phyloP scores from a whole-genome alignment of 2,329 filamentous ascomycete genomes.

The Didymella exigua region DNA sequence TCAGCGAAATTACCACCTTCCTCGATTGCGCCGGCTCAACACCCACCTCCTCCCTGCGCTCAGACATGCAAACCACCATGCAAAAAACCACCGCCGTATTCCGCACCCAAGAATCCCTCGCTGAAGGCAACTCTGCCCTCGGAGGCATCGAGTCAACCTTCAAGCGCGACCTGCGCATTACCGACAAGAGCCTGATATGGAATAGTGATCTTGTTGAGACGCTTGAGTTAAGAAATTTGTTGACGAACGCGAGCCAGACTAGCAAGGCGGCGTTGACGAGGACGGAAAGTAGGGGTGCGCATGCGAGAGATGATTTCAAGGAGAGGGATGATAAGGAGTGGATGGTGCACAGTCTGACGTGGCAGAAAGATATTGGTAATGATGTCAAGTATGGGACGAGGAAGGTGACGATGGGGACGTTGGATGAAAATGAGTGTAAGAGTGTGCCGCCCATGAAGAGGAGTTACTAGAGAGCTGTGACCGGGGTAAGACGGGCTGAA shows the following conservation, averaged over 20 bases:
- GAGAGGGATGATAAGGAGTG: conserved; percentile 52
- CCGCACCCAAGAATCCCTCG: conserved; percentile 49
- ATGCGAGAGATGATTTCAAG: conserved; percentile 56
- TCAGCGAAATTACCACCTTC: conserved; percentile 46
- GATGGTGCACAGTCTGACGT: conserved; percentile 57
- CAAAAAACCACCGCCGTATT: conserved; percentile 55
- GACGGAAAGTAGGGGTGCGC: conserved; percentile 54
- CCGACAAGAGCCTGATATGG: conserved; percentile 56
- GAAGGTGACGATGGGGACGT: conserved; percentile 50
- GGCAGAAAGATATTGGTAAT: conserved; percentile 50
- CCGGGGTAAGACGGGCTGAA: no score
- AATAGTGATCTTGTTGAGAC: conserved; percentile 57
- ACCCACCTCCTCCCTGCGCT: conserved; percentile 47
- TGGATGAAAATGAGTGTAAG: conserved; percentile 54
- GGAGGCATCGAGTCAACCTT: conserved; percentile 47
- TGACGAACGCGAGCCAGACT: conserved; percentile 56
- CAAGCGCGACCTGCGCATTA: conserved; percentile 43
- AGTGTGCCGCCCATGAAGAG: conserved; percentile 47
- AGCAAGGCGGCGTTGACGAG: conserved; percentile 52
- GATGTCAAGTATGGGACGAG: conserved; percentile 52
- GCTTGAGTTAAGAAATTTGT: conserved; percentile 54
- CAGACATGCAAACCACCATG: conserved; percentile 55
- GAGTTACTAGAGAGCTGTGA: conserved; percentile 41
- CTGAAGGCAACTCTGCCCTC: conserved; percentile 43
- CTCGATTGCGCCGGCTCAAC: conserved; percentile 47